A percentile compares a stretch with the other conserved stretches of the same genome.
These are phyloP conservation scores for Penstemon eatonii DNA, from an alignment of 257 asterid species.

Conservation along the genomic window DNA sequence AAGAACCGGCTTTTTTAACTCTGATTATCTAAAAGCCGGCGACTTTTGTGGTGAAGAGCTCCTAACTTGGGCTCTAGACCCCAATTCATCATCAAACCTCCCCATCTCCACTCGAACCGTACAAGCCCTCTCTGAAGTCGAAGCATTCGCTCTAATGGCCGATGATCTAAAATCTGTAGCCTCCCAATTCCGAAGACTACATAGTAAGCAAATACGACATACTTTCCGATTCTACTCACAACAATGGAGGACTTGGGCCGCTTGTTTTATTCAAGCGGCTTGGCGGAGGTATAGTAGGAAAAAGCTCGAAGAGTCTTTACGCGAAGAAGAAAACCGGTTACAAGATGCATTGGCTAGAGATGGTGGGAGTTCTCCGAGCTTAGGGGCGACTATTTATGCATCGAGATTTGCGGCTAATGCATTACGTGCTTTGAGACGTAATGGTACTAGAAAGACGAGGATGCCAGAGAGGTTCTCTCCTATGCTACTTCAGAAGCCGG, in stretches of 20 bases:
- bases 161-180: constrained; percentile 91
- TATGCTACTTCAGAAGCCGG: constrained; percentile 82
- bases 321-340: constrained; percentile 71
- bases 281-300: constrained; percentile 78
- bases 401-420: constrained; percentile 93
- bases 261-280: constrained; percentile 91
- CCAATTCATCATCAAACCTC: constrained; percentile 77
- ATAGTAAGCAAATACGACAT: constrained; percentile 90
- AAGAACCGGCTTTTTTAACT: constrained; percentile 84
- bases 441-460: constrained; percentile 58
- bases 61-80: constrained; percentile 96
- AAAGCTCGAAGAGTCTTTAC: constrained; percentile 80
- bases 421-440: constrained; percentile 65
- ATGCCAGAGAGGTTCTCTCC: constrained; percentile 73
- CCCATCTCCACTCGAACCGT: constrained; percentile 95
- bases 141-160: constrained; percentile 88
- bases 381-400: constrained; percentile 89
- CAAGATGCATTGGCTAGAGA: constrained; percentile 73
- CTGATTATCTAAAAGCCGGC: constrained; percentile 76
- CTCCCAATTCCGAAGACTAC: constrained; percentile 81
- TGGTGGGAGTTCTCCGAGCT: constrained; percentile 67
- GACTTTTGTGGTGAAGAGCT: constrained; percentile 99
- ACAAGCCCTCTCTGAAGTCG: constrained; percentile 90
- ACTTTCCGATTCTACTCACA: constrained; percentile 91
- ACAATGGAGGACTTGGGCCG: constrained; percentile 99